Percentiles rank a stretch among this genome's conserved stretches.
These are phyloP conservation scores for Chlamydomonas reinhardtii DNA, from an alignment of 163 green algal genomes.

Conservation along the genomic window DNA sequence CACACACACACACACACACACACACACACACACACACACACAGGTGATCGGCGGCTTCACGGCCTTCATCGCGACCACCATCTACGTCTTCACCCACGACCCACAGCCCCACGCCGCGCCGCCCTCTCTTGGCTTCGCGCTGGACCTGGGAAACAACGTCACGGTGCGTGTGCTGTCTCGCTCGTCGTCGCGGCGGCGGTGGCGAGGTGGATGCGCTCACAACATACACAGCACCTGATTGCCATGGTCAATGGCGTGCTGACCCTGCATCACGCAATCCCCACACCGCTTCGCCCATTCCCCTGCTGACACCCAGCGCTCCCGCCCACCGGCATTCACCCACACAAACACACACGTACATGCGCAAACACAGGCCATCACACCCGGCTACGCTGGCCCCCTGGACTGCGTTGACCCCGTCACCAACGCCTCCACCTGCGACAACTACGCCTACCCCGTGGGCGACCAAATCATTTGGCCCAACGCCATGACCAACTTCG, in stretches of 20 bases:
- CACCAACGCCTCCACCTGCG: constrained; percentile 45
- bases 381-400: constrained; percentile 44
- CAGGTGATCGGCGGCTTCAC: constrained; percentile 58
- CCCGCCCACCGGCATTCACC: too few relatives aligned
- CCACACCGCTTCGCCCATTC: not conserved
- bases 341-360: not conserved
- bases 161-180: constrained; percentile 11
- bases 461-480: constrained; percentile 57
- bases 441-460: constrained; percentile 64
- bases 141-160: constrained; percentile 46
- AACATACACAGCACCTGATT: too few relatives aligned
- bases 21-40: too few relatives aligned
- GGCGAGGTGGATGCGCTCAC: too few relatives aligned
- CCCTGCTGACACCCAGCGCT: not conserved
- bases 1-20: not conserved
- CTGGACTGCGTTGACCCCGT: constrained; percentile 40
- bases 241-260: too few relatives aligned
- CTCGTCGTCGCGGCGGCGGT: too few relatives aligned
- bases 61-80: constrained; percentile 50
- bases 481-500: constrained; percentile 48
- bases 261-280: too few relatives aligned
- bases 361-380: not conserved
- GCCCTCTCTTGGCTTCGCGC: constrained; percentile 52
- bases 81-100: constrained; percentile 57
- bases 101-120: constrained; percentile 1